Base-by-base conservation (phyloP, 2,329 filamentous ascomycete genomes). In the Trichophyton equinum region DNA sequence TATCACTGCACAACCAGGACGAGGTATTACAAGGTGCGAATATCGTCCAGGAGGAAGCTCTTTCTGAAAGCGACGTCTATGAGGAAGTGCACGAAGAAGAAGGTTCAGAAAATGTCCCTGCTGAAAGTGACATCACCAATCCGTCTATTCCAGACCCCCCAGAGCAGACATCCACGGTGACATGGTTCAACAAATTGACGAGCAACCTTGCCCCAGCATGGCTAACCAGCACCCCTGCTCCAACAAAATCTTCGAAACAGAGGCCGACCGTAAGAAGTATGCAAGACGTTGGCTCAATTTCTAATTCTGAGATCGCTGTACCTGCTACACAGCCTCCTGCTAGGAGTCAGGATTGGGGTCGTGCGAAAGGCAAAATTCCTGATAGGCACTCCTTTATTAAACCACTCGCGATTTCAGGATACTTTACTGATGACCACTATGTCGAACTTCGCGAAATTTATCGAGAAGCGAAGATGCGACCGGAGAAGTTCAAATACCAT, bases 381-480 rank as follows among this genome's bases (percentile, higher is more conserved):
- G 38, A 25, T 18, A 59, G 42, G 18, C 38, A 59, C 25, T 5
- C 9, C 18, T 42, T 46, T 44, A 27, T 38, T 22, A 65, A 69
- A 60, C 66, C 68, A 30, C 65, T 75, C 11, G 66, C 72, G 40
- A 65, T 69, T 36, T 74, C 73, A 49, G 73, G 73, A 20, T 74
- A 75, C 64, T 76, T 76, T 63, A 74, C 72, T 15, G 68, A 76
- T 59, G 71, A 73, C 20, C 74, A 76, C 61, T 76, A 76, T 62
- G 61, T 64, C 18, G 68, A 70, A 18, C 70, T 76, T 60, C 73
- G 72, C 57, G 70, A 70, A 57, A 64, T 76, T 47, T 76, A 76
- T 58, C 71, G 68, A 59, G 61, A 72, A 62, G 73, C 74, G 42
- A 73, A 75, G 66, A 67, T 63, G 51, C 67, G 65, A 22, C 74